Conservation (phyloP, 495 filamentous ascomycete genomes). For the Barbatosphaeria neglecta region DNA sequence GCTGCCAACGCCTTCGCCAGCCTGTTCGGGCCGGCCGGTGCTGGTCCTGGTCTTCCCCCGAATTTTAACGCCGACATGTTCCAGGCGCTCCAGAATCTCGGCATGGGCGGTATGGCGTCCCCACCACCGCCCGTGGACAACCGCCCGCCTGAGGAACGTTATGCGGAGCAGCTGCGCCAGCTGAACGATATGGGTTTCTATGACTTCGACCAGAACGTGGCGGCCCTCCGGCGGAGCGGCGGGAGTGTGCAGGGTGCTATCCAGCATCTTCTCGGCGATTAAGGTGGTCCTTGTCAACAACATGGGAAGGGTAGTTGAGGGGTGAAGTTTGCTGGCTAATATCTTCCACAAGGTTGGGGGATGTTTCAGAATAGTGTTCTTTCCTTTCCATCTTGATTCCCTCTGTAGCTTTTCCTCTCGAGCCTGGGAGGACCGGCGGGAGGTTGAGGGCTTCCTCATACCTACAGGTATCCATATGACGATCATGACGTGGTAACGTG, state of each 20-base stretch:
- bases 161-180: slow-evolving; percentile 79
- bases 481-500: too few species aligned
- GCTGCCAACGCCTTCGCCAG: not conserved
- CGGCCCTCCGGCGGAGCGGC: slow-evolving; percentile 75
- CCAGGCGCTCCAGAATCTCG: slow-evolving; percentile 29
- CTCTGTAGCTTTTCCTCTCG: too few species aligned
- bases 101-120: slow-evolving; percentile 13
- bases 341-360: too few species aligned
- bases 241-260: slow-evolving; percentile 94
- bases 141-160: slow-evolving; percentile 86
- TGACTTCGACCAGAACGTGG: slow-evolving; percentile 88
- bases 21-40: slow-evolving; percentile 4
- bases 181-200: slow-evolving; percentile 99
- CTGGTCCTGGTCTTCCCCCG: not conserved
- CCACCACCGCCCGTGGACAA: slow-evolving; percentile 56
- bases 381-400: too few species aligned
- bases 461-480: too few species aligned
- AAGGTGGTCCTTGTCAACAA: too few species aligned
- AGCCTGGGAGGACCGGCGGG: too few species aligned
- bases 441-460: too few species aligned
- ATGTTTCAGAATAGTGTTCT: too few species aligned
- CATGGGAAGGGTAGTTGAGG: too few species aligned
- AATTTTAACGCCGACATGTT: slow-evolving; percentile 28
- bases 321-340: too few species aligned
- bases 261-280: slow-evolving; percentile 52